A percentile compares a stretch with the other conserved stretches of the same genome.
Conservation (phyloP, 1,139 yeast genomes). For the Scheffersomyces stambukii region DNA sequence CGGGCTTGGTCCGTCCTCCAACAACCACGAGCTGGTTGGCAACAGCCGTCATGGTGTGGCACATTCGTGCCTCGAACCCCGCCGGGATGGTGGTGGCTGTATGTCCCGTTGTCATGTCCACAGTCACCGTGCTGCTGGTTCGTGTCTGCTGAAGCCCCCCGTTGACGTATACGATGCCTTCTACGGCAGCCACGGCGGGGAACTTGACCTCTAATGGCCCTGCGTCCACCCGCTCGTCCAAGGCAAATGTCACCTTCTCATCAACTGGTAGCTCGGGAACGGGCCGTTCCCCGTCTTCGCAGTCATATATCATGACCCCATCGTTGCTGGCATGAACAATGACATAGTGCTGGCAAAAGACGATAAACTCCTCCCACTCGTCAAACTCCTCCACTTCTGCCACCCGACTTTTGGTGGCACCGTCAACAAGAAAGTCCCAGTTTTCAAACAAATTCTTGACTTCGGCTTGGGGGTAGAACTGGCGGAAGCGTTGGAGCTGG, state of each 20-base stretch:
- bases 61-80: slow-evolving; percentile 48
- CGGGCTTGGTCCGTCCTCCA: slow-evolving; percentile 73
- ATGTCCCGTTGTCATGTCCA: slow-evolving; percentile 10
- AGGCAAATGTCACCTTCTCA: slow-evolving; percentile 1
- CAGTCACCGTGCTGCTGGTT: slow-evolving; percentile 14
- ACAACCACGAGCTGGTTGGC: slow-evolving; percentile 33
- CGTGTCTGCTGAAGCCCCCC: slow-evolving; percentile 59
- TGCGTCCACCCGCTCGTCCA: slow-evolving; percentile 11
- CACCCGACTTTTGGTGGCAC: slow-evolving; percentile 38
- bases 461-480: slow-evolving; percentile 44
- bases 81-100: slow-evolving; percentile 2
- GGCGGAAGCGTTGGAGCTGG: slow-evolving; percentile 49
- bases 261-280: too few species aligned
- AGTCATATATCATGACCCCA: slow-evolving; percentile 11
- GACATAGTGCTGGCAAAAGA: slow-evolving; percentile 75
- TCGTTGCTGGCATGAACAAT: slow-evolving; percentile 60
- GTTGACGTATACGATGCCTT: slow-evolving; percentile 27
- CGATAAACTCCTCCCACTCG: slow-evolving; percentile 78
- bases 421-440: slow-evolving; percentile 49
- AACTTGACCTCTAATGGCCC: slow-evolving; percentile 38
- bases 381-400: slow-evolving; percentile 64
- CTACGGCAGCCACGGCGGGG: slow-evolving; percentile 32
- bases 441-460: slow-evolving; percentile 53
- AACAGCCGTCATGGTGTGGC: slow-evolving; percentile 49
- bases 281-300: slow-evolving; percentile 4